phyloP scores from a whole-genome alignment of 306 rosid genomes.

The Glycyrrhiza uralensis region DNA sequence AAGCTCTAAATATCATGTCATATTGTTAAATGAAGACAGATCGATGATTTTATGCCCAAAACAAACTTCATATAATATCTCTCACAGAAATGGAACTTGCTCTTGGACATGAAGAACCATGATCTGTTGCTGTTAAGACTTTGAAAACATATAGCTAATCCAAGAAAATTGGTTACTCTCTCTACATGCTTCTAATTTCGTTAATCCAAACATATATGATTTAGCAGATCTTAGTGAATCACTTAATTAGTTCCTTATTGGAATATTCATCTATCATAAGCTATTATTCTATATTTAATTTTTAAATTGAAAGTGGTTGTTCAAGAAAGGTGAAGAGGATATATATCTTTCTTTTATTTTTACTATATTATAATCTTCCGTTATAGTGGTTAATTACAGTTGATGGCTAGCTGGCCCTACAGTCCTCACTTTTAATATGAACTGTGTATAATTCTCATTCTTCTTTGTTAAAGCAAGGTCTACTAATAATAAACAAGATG shows the following conservation, averaged over 20 bases:
- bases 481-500: slow-evolving; percentile 7
- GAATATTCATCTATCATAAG: too few relatives aligned
- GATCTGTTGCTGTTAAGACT: neutral
- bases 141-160: neutral
- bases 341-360: slow-evolving; percentile 11
- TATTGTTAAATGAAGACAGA: neutral
- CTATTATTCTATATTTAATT: neutral
- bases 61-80: neutral
- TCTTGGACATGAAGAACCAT: neutral
- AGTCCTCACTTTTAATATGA: slow-evolving; percentile 15
- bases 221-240: neutral
- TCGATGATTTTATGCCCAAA: neutral
- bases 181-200: too few relatives aligned
- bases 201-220: too few relatives aligned
- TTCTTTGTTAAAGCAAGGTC: slow-evolving; percentile 31
- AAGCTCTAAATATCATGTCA: neutral
- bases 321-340: slow-evolving; percentile 17
- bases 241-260: neutral
- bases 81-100: neutral
- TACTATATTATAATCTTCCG: slow-evolving; percentile 43
- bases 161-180: too few relatives aligned
- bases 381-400: slow-evolving; percentile 72
- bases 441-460: neutral
- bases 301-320: slow-evolving; percentile 4
- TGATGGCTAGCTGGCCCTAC: slow-evolving; percentile 44